A percentile compares a stretch with the other conserved stretches of the same genome.
These are phyloP conservation scores for Sporothrix humicola DNA, from an alignment of 2,329 filamentous ascomycete species.

Conservation along the genomic window DNA sequence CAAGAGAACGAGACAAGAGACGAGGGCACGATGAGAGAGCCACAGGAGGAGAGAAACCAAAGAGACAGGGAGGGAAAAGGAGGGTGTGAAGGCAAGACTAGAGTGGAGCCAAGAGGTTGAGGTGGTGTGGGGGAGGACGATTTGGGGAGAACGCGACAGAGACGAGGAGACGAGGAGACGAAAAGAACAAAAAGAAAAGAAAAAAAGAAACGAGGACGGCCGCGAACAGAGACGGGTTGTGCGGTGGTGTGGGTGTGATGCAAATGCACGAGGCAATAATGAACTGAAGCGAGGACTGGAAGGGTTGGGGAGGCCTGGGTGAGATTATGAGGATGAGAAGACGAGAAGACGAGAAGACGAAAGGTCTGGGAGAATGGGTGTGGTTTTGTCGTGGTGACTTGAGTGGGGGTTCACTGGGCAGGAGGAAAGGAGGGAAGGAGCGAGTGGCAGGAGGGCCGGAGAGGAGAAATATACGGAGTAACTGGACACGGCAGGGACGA, in stretches of 20 bases:
- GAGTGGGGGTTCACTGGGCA: constrained; percentile 1
- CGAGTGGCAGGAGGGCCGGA: neutral
- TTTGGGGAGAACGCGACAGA: constrained; percentile 26
- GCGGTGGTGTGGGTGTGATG: constrained; percentile 9
- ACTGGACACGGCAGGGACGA: constrained; percentile 10
- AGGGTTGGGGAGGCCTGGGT: neutral
- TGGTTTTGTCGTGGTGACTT: neutral
- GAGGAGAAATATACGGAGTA: constrained; percentile 28
- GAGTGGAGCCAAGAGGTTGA: constrained; percentile 24
- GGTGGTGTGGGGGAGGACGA: constrained; percentile 26
- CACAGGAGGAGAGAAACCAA: neutral
- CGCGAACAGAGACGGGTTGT: neutral
- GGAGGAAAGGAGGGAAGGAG: neutral
- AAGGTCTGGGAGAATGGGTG: neutral
- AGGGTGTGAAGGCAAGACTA: constrained; percentile 29
- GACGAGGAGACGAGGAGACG: neutral
- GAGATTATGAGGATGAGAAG: constrained; percentile 4
- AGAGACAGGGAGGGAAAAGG: constrained; percentile 9
- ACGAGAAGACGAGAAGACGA: constrained; percentile 10
- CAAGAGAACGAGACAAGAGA: neutral
- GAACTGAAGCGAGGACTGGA: neutral
- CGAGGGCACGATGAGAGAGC: neutral
- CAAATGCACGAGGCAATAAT: constrained; percentile 23
- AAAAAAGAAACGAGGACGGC: neutral
- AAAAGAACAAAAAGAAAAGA: neutral